Evolutionary conservation across 805 yeast genomes (phyloP), one percentile per base, ranked within the genome.

Genomic region (Ogataea nitratoaversa): DNA sequence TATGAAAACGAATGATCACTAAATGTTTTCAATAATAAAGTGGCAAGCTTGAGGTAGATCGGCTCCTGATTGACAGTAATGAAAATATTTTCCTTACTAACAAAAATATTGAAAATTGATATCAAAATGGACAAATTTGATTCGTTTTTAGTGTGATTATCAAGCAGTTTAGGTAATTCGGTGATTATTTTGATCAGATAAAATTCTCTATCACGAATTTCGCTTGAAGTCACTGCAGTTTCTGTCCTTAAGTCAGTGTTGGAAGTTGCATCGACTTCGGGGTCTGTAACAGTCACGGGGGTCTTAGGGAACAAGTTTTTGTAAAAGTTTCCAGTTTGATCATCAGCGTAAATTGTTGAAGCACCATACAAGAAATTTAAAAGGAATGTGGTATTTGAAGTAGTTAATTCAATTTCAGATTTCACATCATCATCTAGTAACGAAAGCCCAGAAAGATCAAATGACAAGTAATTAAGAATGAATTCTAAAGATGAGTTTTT

Each of bases 311-410:
- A 45, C 19, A 58, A 28, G 3, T 37, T 31, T 24, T 41, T 50
- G 34, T 44, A 42, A 25, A 52, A 51, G 17, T 38, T 40, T 31
- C 48, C 52, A 2, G 40, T 25, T 4, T 43, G 42, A 7, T 59
- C 66, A 27, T 51, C 57, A 8, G 55, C 34, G 28, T 60, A 57
- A 7, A 70, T 57, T 30, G 52, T 40, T 3, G 53, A 40, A 1
- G 70, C 52, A 1, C 82, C 82, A 34, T 61, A 49, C 1, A 77
- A 49, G 28, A 74, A 56, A 9, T 63, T 55, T 18, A 76, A 47
- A 14, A 76, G 36, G 12, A 68, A 42, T 2, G 59, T 62, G 22
- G 71, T 48, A 14, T 52, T 46, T 11, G 53, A 47, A 3, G 43
- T 11, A 5, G 43, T 43, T 19, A 60, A 42, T 41, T 59, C 64